Evolutionary conservation across 2,329 filamentous ascomycete species (phyloP), one percentile per base, ranked within the genome.

Genomic region (Aureobasidium sp.): DNA sequence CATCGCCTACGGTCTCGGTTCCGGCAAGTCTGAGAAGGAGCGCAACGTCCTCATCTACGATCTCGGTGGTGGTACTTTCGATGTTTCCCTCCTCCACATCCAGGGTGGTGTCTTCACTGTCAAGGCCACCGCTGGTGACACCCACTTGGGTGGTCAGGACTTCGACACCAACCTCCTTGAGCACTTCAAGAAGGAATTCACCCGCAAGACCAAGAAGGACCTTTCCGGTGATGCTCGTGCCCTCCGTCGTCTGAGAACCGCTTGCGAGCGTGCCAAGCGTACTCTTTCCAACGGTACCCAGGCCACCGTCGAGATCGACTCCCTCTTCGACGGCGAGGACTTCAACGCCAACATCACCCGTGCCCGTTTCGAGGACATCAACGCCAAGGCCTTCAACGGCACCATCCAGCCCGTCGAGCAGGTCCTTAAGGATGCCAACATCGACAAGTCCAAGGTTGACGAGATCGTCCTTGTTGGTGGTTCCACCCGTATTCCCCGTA

Each of bases 41-140:
- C 91, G 94, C 75, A 96, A 97, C 77, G 93, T 99, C 74, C 86
- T 99, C 70, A 97, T 99, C 83, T 99, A 97, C 84, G 94, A 99
- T 87, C 88, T 99, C 67, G 94, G 94, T 86, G 94, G 94, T 86
- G 94, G 94, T 86, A 99, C 94, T 78, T 99, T 99, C 81, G 94
- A 99, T 97, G 94, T 99, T 32, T 97, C 94, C 67, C 90, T 97
- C 70, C 86, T 99, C 50, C 93, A 96, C 85, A 97, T 99, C 77
- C 92, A 97, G 82, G 92, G 93, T 76, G 94, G 94, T 84, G 94
- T 99, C 73, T 99, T 99, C 86, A 96, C 93, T 68, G 94, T 97
- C 78, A 96, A 95, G 87, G 92, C 93, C 66, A 97, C 94, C 64
- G 92, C 93, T 73, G 94, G 94, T 86, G 93, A 99, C 74, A 97